Evolutionary conservation across 345 rosid species (phyloP).

Genomic region (Syzygium aromaticum): DNA sequence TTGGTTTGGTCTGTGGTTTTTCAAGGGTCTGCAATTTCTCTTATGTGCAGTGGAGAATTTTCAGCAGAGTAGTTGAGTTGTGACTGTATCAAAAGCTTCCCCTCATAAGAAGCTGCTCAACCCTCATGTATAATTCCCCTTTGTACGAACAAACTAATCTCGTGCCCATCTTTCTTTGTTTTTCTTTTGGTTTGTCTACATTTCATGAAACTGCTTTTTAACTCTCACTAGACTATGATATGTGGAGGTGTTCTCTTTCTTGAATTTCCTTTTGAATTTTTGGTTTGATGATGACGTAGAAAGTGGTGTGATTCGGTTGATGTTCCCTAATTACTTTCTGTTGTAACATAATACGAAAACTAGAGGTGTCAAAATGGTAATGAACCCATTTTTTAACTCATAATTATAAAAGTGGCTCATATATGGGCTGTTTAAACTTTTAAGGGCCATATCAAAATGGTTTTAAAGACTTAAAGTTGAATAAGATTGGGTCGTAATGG

Average conservation of each 20-base stretch:
- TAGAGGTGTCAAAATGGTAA: not conserved
- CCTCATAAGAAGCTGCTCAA: not conserved
- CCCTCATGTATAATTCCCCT: not conserved
- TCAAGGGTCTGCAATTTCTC: not conserved
- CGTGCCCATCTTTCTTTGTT: not conserved
- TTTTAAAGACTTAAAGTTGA: too few species aligned
- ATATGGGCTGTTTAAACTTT: too few species aligned
- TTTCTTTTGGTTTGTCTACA: not conserved
- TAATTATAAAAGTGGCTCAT: too few species aligned
- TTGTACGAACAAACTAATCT: not conserved
- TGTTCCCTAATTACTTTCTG: not conserved
- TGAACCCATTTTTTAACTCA: too few species aligned
- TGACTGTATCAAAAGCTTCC: not conserved
- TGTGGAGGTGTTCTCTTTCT: not conserved
- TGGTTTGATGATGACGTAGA: not conserved
- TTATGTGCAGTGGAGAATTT: not conserved
- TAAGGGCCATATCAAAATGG: too few species aligned
- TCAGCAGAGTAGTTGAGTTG: not conserved
- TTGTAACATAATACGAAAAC: not conserved
- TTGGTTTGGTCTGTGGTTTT: not conserved
- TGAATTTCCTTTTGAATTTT: not conserved
- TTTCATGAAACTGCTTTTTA: not conserved
- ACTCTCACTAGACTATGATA: not conserved
- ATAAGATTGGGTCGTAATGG: too few species aligned
- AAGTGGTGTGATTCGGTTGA: not conserved